These are phyloP conservation scores for Pisolithus thermaeus DNA, from an alignment of 1,284 basidiomycete species.

Conservation along the genomic window DNA sequence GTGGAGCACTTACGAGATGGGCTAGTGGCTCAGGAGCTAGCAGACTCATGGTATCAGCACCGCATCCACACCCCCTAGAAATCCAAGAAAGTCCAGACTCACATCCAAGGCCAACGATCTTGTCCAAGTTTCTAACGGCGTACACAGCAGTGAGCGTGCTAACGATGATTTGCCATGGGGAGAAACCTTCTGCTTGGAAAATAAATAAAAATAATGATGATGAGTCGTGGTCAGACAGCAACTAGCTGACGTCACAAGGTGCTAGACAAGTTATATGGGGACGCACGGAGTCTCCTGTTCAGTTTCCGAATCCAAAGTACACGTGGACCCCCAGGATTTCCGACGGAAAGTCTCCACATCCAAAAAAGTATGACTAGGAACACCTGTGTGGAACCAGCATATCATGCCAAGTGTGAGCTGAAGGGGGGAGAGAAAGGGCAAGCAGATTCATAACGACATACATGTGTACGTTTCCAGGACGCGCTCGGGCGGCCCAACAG, in stretches of 20 bases:
- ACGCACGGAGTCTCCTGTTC: constrained; percentile 60
- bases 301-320: constrained; percentile 55
- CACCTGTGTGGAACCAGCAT: constrained; percentile 41
- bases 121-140: constrained; percentile 82
- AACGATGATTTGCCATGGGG: constrained; percentile 92
- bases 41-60: not conserved
- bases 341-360: constrained; percentile 72
- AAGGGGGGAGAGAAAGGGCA: not conserved
- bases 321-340: constrained; percentile 63
- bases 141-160: constrained; percentile 84
- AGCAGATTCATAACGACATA: constrained; percentile 19
- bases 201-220: not conserved
- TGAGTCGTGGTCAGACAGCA: not conserved
- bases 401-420: not conserved
- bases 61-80: not conserved
- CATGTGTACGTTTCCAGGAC: constrained; percentile 73
- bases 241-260: not conserved
- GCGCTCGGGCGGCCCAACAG: constrained; percentile 72
- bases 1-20: constrained; percentile 55
- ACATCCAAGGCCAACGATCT: constrained; percentile 81
- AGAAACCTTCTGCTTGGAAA: constrained; percentile 62
- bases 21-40: constrained; percentile 91
- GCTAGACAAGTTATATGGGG: too few species aligned
- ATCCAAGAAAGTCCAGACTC: constrained; percentile 28
- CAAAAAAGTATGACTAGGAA: constrained; percentile 89